Percentiles rank a stretch among this genome's conserved stretches.
These are phyloP conservation scores for Leccinellum albellum DNA, from an alignment of 768 basidiomycete genomes.

Conservation along the genomic window DNA sequence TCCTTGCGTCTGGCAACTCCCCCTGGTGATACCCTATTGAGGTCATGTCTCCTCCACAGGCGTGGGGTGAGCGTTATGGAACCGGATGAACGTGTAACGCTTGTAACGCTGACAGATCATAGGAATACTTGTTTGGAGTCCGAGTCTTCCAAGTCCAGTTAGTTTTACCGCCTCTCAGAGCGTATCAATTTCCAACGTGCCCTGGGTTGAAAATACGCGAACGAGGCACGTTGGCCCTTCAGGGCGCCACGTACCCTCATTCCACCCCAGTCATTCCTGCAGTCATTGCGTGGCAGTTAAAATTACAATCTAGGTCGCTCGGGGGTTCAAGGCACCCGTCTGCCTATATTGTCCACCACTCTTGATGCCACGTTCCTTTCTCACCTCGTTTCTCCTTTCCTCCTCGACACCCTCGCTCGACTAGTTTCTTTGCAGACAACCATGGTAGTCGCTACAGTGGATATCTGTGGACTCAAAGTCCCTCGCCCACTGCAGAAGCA, in stretches of 20 bases:
- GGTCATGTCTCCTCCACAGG: background rate
- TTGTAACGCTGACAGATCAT: background rate
- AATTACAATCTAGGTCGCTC: background rate
- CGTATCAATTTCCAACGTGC: background rate
- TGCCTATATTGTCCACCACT: background rate
- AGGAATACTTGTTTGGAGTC: background rate
- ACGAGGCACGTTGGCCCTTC: slow-evolving; percentile 5
- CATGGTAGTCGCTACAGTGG: slow-evolving; percentile 17
- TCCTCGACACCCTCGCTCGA: too few relatives aligned
- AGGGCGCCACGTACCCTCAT: background rate
- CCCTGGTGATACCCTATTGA: background rate
- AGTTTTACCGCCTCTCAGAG: background rate
- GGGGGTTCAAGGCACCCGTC: background rate
- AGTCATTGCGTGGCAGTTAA: background rate
- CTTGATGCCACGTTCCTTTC: background rate
- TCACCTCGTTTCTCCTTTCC: background rate
- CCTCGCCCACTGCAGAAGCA: slow-evolving; percentile 43
- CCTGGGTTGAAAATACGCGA: too few relatives aligned
- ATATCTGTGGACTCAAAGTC: slow-evolving; percentile 16
- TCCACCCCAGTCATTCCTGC: background rate
- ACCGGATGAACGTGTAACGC: background rate
- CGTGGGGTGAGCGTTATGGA: background rate
- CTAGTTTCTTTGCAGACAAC: background rate
- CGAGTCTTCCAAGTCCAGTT: background rate
- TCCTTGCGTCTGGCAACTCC: background rate